Percentiles rank a stretch among this genome's conserved stretches.
These are phyloP conservation scores for Colletotrichum melonis DNA, from an alignment of 2,329 filamentous ascomycete species.

Conservation along the genomic window DNA sequence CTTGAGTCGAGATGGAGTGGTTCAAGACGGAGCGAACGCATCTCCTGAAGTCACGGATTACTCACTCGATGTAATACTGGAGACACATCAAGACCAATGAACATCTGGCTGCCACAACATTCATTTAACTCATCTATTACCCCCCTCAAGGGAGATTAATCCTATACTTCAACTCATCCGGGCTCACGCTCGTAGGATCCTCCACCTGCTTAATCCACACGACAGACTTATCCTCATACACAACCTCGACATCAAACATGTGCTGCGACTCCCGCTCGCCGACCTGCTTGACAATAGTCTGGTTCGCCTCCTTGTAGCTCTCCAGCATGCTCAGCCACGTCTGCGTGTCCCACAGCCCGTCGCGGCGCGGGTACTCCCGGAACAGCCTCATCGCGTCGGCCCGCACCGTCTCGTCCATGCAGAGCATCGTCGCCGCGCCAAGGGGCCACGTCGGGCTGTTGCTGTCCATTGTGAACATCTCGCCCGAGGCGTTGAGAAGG, in stretches of 20 bases:
- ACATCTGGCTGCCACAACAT: neutral
- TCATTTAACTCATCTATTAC: neutral
- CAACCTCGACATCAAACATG: constrained; percentile 17
- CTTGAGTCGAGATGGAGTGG: no score
- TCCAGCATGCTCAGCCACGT: constrained; percentile 49
- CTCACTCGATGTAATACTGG: no score
- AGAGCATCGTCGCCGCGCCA: constrained; percentile 53
- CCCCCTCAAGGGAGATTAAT: constrained; percentile 14
- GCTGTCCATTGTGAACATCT: constrained; percentile 28
- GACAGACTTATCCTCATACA: constrained; percentile 28
- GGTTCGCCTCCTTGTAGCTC: neutral
- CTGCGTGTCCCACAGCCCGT: constrained; percentile 56
- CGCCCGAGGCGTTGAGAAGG: neutral
- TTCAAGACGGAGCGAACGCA: neutral
- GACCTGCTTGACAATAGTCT: neutral
- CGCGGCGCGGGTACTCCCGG: constrained; percentile 53
- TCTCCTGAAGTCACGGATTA: neutral
- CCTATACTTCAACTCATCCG: constrained; percentile 17
- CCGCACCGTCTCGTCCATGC: constrained; percentile 49
- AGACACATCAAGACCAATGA: no score
- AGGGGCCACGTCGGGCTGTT: constrained; percentile 51
- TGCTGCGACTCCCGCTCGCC: constrained; percentile 7
- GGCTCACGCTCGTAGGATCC: neutral
- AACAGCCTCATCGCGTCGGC: constrained; percentile 55
- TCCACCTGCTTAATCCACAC: constrained; percentile 26